These are phyloP conservation scores for Ramaria rubella DNA, from an alignment of 768 basidiomycete species.

Conservation along the genomic window DNA sequence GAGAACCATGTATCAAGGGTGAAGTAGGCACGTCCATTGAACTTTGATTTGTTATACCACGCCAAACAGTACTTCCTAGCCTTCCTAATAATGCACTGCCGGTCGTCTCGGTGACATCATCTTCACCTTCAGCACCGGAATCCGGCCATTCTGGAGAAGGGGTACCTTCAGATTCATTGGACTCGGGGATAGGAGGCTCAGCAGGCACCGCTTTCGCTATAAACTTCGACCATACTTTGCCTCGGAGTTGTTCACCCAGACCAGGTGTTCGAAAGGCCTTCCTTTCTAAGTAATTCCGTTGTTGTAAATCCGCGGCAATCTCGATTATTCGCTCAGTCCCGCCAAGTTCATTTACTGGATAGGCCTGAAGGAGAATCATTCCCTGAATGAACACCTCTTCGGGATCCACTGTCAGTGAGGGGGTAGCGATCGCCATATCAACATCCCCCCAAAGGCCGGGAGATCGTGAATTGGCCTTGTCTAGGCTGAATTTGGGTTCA, in stretches of 20 bases:
- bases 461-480: conserved; percentile 36
- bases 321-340: conserved; percentile 69
- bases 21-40: conserved; percentile 7
- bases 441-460: conserved; percentile 53
- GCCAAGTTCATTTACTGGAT: conserved; percentile 58
- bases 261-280: conserved; percentile 28
- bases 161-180: conserved; percentile 3
- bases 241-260: conserved; percentile 50
- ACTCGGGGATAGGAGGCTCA: conserved; percentile 1
- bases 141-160: conserved; percentile 8
- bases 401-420: conserved; percentile 37
- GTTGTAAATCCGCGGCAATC: conserved; percentile 54
- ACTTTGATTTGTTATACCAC: conserved; percentile 50
- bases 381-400: conserved; percentile 64
- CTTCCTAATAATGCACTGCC: not conserved
- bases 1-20: not conserved
- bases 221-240: not conserved
- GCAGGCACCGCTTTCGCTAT: not conserved
- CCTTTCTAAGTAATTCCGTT: conserved; percentile 36
- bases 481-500: conserved; percentile 36
- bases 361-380: conserved; percentile 54
- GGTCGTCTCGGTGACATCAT: not conserved
- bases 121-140: conserved; percentile 1
- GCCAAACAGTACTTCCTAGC: conserved; percentile 48
- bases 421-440: conserved; percentile 28